Conservation (phyloP, 352 stramenopile species). For the Pythium grandisporangium region DNA sequence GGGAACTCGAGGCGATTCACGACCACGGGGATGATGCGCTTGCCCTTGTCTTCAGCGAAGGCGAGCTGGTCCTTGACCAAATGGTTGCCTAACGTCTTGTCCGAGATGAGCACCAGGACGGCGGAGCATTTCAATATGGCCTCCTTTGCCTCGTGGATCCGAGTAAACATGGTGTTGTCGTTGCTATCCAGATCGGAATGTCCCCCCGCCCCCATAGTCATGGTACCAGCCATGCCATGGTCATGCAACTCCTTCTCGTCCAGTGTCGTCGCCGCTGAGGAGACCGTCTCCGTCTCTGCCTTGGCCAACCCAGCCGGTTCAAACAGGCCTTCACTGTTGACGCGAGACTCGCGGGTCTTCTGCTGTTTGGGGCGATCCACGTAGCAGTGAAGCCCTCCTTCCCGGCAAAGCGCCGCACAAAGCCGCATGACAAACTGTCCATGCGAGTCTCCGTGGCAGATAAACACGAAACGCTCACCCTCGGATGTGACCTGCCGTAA, state of each 20-base stretch:
- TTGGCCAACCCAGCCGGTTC: too few species aligned
- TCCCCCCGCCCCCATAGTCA: neutral
- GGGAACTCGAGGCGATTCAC: conserved; percentile 55
- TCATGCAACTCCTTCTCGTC: neutral
- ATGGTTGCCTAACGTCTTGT: conserved; percentile 64
- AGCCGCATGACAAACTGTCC: conserved; percentile 61
- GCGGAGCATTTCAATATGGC: conserved; percentile 76
- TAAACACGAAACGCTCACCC: conserved; percentile 76
- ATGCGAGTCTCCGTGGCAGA: conserved; percentile 72
- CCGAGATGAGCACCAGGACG: conserved; percentile 64
- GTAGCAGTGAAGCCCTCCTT: conserved; percentile 59
- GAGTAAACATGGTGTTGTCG: conserved; percentile 49
- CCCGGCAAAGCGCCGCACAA: conserved; percentile 53
- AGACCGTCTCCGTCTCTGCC: too few species aligned
- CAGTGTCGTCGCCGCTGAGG: neutral
- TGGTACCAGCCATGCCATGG: neutral
- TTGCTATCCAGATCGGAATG: neutral
- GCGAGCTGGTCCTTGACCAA: conserved; percentile 71
- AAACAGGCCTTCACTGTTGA: too few species aligned
- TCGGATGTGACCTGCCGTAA: conserved; percentile 35
- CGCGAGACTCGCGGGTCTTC: neutral
- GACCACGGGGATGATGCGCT: conserved; percentile 68
- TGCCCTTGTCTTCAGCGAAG: conserved; percentile 80
- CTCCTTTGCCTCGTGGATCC: conserved; percentile 76
- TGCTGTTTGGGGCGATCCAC: conserved; percentile 31